Evolutionary conservation across 495 filamentous ascomycete species (phyloP), one percentile per base, ranked within the genome.

Genomic region (Entonaema liquescens): DNA sequence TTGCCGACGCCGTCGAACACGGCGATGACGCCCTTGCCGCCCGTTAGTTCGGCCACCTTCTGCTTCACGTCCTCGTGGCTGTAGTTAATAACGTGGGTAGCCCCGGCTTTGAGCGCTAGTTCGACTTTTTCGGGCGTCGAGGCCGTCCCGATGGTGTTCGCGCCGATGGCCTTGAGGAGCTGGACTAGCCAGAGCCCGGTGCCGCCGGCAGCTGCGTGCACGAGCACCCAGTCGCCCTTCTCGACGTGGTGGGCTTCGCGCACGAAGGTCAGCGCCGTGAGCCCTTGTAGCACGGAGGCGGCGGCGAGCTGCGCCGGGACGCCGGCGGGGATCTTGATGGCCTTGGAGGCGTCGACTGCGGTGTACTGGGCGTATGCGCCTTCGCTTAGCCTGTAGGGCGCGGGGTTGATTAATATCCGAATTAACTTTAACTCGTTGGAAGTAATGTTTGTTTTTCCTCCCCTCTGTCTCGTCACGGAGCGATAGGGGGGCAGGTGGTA

Each of bases 1-100:
- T 91, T 91, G 8, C 95, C 95, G 17, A 97, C 93, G 19, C 91
- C 90, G 78, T 99, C 95, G 79, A 94, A 97, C 11, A 98, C 90
- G 9, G 90, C 93, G 65, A 83, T 83, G 2, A 93, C 91, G 9
- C 95, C 95, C 53, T 85, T 75, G 1, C 89, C 89, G 13, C 79
- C 81, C 1, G 93, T 95, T 44, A 91, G 87, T 74, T 94, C 89
- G 76, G 85, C 86, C 1, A 95, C 89, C 75, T 80, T 76, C 58
- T 83, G 78, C 23, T 89, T 84, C 73, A 92, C 89, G 67, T 91
- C 87, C 65, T 92, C 90, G 15, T 83, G 82, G 59, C 79, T 81
- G 72, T 92, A 95, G 74, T 93, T 89, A 62, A 98, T 85, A 52
- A 92, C 83, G 69, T 89, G 87, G 67, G 90, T 86, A 0, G 92